Evolutionary conservation across 768 basidiomycete genomes (phyloP), one percentile per base, ranked within the genome.

Genomic region (Russula lepida): DNA sequence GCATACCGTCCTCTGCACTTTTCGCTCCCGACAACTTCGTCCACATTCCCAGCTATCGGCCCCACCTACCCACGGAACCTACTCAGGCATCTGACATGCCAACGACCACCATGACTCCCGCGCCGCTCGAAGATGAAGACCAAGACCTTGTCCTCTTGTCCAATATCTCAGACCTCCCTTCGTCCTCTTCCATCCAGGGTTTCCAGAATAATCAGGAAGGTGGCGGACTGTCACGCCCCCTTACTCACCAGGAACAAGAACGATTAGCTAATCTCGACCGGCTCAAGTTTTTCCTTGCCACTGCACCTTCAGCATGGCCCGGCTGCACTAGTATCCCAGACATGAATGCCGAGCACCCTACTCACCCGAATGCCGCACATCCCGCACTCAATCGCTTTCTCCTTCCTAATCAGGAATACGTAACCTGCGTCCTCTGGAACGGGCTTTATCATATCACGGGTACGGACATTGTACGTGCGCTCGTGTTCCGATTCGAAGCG

Each of bases 371-470:
- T 43, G 79, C 79, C n/a, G 74, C 81, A 2, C 89, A 92, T 70
- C 88, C 88, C 6, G 83, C 84, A 27, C 81, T 97, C 68, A 89
- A 91, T 68, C 82, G 92, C 32, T 97, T 97, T 73, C 79, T 86
- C 41, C 82, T 98, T 17, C 94, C 95, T 0, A 84, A 88, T 59
- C 85, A 89, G 53, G 94, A 91, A 72, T 88, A 85, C 68, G 90
- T 98, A 44, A 85, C 88, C 6, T 98, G 95, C 70, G 89, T 97
- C 11, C 80, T 92, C 19, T 98, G 95, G 95, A 84, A 85, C 53
- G 88, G 92, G 7, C 79, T 90, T 33, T 94, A 92, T 70, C 91
- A 95, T 70, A 92, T 98, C 74, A 95, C 94, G 2, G 95, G 95
- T 33, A 98, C 95, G 6, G 95, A 98, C 74, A 97, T 98, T 70